phyloP scores from a whole-genome alignment of 2,329 filamentous ascomycete species.

The Pseudogymnoascus sp. region DNA sequence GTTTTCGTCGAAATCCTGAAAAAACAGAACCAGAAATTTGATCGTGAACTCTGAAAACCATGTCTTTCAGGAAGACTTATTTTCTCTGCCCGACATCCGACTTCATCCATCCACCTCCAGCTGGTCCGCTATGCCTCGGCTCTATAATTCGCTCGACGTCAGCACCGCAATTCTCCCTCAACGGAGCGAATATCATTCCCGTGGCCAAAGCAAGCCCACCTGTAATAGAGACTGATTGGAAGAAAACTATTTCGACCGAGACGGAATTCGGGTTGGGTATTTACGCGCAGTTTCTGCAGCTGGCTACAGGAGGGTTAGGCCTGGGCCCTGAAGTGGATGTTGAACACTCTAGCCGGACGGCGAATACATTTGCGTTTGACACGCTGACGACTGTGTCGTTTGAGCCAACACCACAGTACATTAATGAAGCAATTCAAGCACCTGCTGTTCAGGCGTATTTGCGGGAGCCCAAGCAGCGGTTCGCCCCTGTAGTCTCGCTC shows the following conservation, averaged over 20 bases:
- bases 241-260: constrained; percentile 24
- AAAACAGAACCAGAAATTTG: too few species aligned
- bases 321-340: constrained; percentile 21
- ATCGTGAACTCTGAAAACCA: constrained; percentile 20
- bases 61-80: constrained; percentile 22
- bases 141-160: constrained; percentile 26
- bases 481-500: constrained; percentile 18
- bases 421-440: constrained; percentile 23
- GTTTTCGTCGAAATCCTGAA: too few species aligned
- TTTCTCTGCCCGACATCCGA: constrained; percentile 24
- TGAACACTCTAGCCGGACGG: constrained; percentile 18
- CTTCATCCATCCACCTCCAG: constrained; percentile 24
- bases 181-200: constrained; percentile 18
- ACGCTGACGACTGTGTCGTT: constrained; percentile 23
- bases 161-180: constrained; percentile 24
- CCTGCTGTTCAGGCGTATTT: constrained; percentile 23
- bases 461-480: constrained; percentile 22
- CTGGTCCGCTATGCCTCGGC: constrained; percentile 23
- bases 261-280: constrained; percentile 21
- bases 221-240: constrained; percentile 24
- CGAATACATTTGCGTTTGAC: constrained; percentile 23
- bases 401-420: constrained; percentile 23
- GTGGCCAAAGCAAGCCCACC: constrained; percentile 17
- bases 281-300: constrained; percentile 25
- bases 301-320: constrained; percentile 20